These are phyloP conservation scores for Neospermospora avenae DNA, from an alignment of 2,329 filamentous ascomycete genomes.

Conservation along the genomic window DNA sequence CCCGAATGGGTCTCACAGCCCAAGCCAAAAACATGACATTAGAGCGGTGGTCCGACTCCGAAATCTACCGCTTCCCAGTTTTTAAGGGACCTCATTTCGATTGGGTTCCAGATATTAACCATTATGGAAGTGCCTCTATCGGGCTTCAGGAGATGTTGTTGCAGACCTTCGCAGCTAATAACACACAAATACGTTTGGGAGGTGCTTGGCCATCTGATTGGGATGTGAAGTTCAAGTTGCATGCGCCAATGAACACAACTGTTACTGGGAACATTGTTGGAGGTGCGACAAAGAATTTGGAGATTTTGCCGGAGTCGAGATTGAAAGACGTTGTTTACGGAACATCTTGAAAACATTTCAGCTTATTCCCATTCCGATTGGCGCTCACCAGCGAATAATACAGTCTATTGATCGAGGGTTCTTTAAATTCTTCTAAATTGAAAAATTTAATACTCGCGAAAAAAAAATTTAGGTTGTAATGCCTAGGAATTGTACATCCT, in stretches of 20 bases:
- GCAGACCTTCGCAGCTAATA: not conserved
- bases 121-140: not conserved
- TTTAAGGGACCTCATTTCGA: not conserved
- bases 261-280: not conserved
- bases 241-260: not conserved
- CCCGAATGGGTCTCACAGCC: not conserved
- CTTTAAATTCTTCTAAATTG: no score
- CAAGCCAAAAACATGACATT: not conserved
- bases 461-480: no score
- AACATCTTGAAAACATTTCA: no score
- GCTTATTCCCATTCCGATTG: no score
- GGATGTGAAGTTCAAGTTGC: not conserved
- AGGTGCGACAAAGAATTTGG: not conserved
- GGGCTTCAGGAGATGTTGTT: not conserved
- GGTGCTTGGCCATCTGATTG: not conserved
- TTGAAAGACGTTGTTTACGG: not conserved
- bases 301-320: not conserved
- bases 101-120: not conserved
- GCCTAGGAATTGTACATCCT: no score
- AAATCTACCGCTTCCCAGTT: not conserved
- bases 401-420: no score
- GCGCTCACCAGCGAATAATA: no score
- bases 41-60: not conserved
- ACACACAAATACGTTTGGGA: not conserved
- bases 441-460: no score